Evolutionary conservation across 805 yeast species (phyloP).

Genomic region (Starmerella powellii): DNA sequence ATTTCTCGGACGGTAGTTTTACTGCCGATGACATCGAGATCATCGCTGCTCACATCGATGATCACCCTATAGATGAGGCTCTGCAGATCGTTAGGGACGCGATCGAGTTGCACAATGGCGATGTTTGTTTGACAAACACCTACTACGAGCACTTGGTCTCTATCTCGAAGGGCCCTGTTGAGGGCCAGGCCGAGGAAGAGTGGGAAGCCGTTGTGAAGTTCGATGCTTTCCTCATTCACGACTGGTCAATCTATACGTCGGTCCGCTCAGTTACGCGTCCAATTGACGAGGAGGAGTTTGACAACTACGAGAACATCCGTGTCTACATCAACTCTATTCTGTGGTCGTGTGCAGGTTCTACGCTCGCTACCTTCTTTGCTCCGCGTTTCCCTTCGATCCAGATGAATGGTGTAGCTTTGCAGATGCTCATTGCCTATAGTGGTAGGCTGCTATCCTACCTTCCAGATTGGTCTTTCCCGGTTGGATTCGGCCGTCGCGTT

Average conservation of each 20-base stretch:
- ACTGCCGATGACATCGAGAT: constrained; percentile 14
- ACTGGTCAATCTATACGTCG: constrained; percentile 48
- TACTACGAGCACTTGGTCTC: constrained; percentile 31
- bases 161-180: constrained; percentile 21
- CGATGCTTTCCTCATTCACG: constrained; percentile 34
- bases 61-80: constrained; percentile 31
- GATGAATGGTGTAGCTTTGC: constrained; percentile 41
- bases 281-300: constrained; percentile 35
- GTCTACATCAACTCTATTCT: constrained; percentile 40
- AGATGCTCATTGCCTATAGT: constrained; percentile 47
- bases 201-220: constrained; percentile 26
- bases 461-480: constrained; percentile 12
- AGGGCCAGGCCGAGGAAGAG: constrained; percentile 19
- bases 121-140: constrained; percentile 36
- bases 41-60: constrained; percentile 20
- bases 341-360: constrained; percentile 46
- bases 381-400: constrained; percentile 44
- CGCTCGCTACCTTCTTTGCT: constrained; percentile 47
- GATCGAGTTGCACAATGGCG: constrained; percentile 35
- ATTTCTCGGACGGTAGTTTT: constrained; percentile 27
- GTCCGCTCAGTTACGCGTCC: constrained; percentile 47
- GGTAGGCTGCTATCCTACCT: constrained; percentile 36
- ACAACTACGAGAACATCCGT: constrained; percentile 40
- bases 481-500: constrained; percentile 11
- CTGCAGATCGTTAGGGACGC: constrained; percentile 33